Percentiles rank a stretch among this genome's conserved stretches.
Evolutionary conservation across 176 grass and related monocot species (phyloP).

Genomic region (Carex pumila): DNA sequence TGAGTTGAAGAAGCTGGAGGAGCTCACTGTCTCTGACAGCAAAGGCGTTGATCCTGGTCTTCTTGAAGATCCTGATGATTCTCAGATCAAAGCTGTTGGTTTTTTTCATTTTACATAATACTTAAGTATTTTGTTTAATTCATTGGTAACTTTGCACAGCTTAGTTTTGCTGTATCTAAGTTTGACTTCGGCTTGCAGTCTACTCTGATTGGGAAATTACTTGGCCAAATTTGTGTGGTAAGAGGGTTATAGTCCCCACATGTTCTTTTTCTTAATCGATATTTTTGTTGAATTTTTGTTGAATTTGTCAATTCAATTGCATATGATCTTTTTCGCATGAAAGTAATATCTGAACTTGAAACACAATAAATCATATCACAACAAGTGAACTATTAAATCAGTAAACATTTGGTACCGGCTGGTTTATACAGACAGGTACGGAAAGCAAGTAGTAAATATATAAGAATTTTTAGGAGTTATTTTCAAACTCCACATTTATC

Average conservation of each 20-base stretch:
- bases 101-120: background rate
- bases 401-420: background rate
- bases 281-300: background rate
- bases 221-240: background rate
- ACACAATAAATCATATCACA: background rate
- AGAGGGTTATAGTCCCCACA: background rate
- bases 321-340: background rate
- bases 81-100: conserved; percentile 81
- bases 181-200: background rate
- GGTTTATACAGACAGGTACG: background rate
- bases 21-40: conserved; percentile 49
- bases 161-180: background rate
- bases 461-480: background rate
- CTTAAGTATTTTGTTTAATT: background rate
- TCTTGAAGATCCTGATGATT: conserved; percentile 76
- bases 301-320: background rate
- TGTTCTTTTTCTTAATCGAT: background rate
- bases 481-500: background rate
- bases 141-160: background rate
- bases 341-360: background rate
- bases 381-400: background rate
- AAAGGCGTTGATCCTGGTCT: conserved; percentile 26
- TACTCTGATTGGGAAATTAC: background rate
- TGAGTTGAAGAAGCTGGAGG: conserved; percentile 65
- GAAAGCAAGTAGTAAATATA: background rate